Evolutionary conservation across 1,284 basidiomycete species (phyloP).

Genomic region (Inonotus hispidus): DNA sequence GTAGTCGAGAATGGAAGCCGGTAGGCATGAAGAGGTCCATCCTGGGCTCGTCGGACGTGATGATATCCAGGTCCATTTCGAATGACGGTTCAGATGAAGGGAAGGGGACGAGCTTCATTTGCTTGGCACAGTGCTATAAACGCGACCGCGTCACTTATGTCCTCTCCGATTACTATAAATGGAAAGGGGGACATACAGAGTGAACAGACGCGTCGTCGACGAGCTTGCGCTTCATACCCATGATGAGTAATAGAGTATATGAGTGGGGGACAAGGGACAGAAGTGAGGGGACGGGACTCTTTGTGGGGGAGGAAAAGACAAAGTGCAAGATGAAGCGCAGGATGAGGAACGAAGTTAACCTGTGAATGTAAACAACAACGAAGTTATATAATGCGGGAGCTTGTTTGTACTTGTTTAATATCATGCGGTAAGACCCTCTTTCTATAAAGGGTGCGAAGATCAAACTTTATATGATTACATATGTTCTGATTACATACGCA

Average conservation of each 20-base stretch:
- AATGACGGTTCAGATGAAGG: conserved; percentile 54
- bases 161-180: conserved; percentile 22
- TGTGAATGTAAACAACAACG: background rate
- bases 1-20: conserved; percentile 55
- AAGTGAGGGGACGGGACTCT: conserved; percentile 23
- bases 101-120: conserved; percentile 67
- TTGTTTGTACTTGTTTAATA: background rate
- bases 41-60: conserved; percentile 43
- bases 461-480: background rate
- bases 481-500: background rate
- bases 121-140: conserved; percentile 48
- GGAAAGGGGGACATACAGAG: conserved; percentile 29
- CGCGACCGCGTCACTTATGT: conserved; percentile 14
- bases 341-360: background rate
- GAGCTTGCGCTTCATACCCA: conserved; percentile 72
- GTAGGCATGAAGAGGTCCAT: conserved; percentile 40
- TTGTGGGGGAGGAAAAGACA: conserved; percentile 21
- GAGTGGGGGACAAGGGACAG: conserved; percentile 20
- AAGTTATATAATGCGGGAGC: background rate
- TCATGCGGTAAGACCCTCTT: background rate
- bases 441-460: background rate
- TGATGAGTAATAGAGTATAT: conserved; percentile 22
- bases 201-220: conserved; percentile 49
- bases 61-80: conserved; percentile 69
- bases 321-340: background rate